Evolutionary conservation across 2,329 filamentous ascomycete species (phyloP).

Genomic region (Xylariaceae sp.): DNA sequence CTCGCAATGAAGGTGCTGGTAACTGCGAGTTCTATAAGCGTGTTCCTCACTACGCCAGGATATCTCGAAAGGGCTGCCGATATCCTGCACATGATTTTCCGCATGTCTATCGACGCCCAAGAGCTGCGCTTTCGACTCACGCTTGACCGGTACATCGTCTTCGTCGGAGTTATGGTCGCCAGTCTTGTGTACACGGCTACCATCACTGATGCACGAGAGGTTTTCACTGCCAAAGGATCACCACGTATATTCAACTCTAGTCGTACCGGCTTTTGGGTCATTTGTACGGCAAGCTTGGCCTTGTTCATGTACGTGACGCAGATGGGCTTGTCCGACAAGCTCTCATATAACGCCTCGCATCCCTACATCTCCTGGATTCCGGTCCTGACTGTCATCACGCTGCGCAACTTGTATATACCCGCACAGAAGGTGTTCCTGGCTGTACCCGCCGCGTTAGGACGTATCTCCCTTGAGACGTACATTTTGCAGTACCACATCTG

Average conservation of each 20-base stretch:
- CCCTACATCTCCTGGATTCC: conserved; percentile 52
- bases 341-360: conserved; percentile 47
- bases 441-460: conserved; percentile 51
- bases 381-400: conserved; percentile 46
- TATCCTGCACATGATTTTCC: conserved; percentile 38
- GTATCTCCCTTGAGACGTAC: conserved; percentile 55
- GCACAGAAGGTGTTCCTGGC: conserved; percentile 42
- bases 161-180: conserved; percentile 51
- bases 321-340: conserved; percentile 25
- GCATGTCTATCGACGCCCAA: conserved; percentile 44
- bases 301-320: conserved; percentile 33
- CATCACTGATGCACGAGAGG: conserved; percentile 14
- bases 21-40: conserved; percentile 38
- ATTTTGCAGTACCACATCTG: conserved; percentile 59
- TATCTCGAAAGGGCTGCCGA: conserved; percentile 39
- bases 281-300: conserved; percentile 27
- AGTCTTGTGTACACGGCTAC: conserved; percentile 35
- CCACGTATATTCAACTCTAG: conserved; percentile 8
- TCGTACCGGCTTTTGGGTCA: conserved; percentile 6
- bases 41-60: conserved; percentile 32
- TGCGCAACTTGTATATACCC: conserved; percentile 45
- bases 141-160: conserved; percentile 54
- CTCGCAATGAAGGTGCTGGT: conserved; percentile 46
- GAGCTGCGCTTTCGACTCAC: conserved; percentile 48
- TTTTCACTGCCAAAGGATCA: conserved; percentile 14